Conservation (phyloP, 176 grass and related monocot genomes). For the Thinopyrum elongatum region DNA sequence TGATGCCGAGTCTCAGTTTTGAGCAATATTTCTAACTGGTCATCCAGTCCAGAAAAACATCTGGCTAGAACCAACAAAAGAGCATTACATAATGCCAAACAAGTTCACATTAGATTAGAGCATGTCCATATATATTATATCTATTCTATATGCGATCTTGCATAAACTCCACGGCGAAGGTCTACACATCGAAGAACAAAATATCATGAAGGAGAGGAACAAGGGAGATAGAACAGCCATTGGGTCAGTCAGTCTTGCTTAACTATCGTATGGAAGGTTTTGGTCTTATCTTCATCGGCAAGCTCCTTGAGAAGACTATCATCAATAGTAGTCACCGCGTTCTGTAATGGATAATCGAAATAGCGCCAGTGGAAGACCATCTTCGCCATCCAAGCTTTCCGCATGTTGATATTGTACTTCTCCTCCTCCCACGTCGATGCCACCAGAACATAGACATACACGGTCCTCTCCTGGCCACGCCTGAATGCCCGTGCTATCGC, state of each 20-base stretch:
- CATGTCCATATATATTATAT: not conserved
- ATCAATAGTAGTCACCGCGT: conserved; percentile 34
- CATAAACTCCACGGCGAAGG: not conserved
- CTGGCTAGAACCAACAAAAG: not conserved
- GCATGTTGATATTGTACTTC: conserved; percentile 66
- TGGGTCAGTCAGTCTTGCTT: conserved; percentile 41
- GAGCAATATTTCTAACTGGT: not conserved
- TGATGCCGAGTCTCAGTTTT: not conserved
- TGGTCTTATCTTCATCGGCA: conserved; percentile 55
- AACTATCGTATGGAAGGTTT: conserved; percentile 54
- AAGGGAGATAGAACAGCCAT: not conserved
- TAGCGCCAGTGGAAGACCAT: conserved; percentile 69
- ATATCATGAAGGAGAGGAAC: not conserved
- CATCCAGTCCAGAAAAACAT: not conserved
- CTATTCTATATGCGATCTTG: not conserved
- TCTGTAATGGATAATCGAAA: conserved; percentile 32
- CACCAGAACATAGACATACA: conserved; percentile 80
- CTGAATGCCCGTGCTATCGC: conserved; percentile 87
- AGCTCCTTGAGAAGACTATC: conserved; percentile 78
- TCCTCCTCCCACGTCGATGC: conserved; percentile 82
- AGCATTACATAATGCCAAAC: not conserved
- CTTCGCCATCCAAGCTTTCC: conserved; percentile 74
- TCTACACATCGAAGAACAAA: conserved; percentile 4
- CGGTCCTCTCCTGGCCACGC: conserved; percentile 73
- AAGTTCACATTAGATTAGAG: not conserved